phyloP scores from a whole-genome alignment of 805 yeast genomes.

The Huiozyma sinensis region DNA sequence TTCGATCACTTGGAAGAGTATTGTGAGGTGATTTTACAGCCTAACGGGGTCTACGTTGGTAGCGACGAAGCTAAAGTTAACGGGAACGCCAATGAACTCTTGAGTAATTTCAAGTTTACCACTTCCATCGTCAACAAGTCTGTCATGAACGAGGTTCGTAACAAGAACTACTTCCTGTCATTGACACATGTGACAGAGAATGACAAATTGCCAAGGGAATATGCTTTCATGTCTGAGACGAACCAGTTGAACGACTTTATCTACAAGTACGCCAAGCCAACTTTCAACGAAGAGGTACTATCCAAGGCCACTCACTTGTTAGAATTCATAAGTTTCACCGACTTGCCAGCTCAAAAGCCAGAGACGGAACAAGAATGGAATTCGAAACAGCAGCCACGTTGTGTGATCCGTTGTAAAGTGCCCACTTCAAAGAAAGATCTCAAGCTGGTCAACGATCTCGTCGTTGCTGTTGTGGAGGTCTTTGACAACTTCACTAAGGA shows the following conservation, averaged over 20 bases:
- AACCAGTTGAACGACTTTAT: slow-evolving; percentile 67
- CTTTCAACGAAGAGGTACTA: slow-evolving; percentile 33
- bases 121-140: slow-evolving; percentile 79
- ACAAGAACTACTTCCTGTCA: slow-evolving; percentile 68
- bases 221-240: slow-evolving; percentile 83
- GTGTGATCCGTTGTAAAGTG: slow-evolving; percentile 44
- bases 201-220: slow-evolving; percentile 55
- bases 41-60: slow-evolving; percentile 29
- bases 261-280: slow-evolving; percentile 2
- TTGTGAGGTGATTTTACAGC: slow-evolving; percentile 48
- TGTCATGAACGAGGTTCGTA: slow-evolving; percentile 68
- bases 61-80: slow-evolving; percentile 19
- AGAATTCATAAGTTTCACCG: slow-evolving; percentile 70
- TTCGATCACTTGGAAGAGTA: slow-evolving; percentile 43
- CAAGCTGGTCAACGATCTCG: slow-evolving; percentile 37
- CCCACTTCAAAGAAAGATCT: slow-evolving; percentile 42
- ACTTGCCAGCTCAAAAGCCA: slow-evolving; percentile 71
- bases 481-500: slow-evolving; percentile 45
- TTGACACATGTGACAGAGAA: slow-evolving; percentile 76
- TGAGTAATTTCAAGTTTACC: slow-evolving; percentile 47
- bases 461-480: slow-evolving; percentile 46
- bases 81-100: slow-evolving; percentile 33
- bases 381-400: slow-evolving; percentile 37
- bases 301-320: slow-evolving; percentile 37
- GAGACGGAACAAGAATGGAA: slow-evolving; percentile 42